A percentile compares a stretch with the other conserved stretches of the same genome.
Conservation (phyloP, 768 basidiomycete species). For the Coprinopsis strossmayeri region DNA sequence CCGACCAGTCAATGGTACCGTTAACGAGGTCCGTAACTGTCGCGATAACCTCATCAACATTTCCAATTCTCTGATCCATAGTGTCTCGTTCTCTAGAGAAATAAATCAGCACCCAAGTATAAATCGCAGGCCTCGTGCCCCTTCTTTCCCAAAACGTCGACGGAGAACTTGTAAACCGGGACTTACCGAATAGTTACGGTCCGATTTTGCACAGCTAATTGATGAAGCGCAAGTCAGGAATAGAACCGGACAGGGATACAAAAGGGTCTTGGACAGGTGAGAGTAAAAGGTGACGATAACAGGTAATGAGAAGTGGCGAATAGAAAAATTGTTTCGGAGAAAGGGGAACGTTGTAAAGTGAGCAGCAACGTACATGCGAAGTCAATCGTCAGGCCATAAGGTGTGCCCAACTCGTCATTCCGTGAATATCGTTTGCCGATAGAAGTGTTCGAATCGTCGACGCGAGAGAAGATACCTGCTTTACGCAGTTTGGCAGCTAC, state of each 20-base stretch:
- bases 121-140: slow-evolving; percentile 3
- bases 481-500: slow-evolving; percentile 80
- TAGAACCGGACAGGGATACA: neutral
- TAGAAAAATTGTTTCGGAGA: neutral
- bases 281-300: neutral
- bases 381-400: slow-evolving; percentile 93
- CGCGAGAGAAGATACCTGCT: slow-evolving; percentile 86
- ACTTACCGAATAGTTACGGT: slow-evolving; percentile 92
- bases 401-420: slow-evolving; percentile 98
- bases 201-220: slow-evolving; percentile 76
- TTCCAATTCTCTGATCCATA: slow-evolving; percentile 85
- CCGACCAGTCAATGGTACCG: slow-evolving; percentile 71
- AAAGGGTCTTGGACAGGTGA: neutral
- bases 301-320: neutral
- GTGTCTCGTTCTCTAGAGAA: slow-evolving; percentile 83
- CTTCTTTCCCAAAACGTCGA: slow-evolving; percentile 4
- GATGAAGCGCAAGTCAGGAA: slow-evolving; percentile 5
- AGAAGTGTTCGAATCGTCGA: slow-evolving; percentile 91
- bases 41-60: slow-evolving; percentile 81
- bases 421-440: slow-evolving; percentile 97
- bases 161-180: slow-evolving; percentile 11
- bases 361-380: slow-evolving; percentile 59
- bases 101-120: neutral
- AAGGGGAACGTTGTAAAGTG: slow-evolving; percentile 1
- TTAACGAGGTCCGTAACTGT: slow-evolving; percentile 74